phyloP scores from a whole-genome alignment of 2,329 filamentous ascomycete species.

The Sphaerulina populicola region DNA sequence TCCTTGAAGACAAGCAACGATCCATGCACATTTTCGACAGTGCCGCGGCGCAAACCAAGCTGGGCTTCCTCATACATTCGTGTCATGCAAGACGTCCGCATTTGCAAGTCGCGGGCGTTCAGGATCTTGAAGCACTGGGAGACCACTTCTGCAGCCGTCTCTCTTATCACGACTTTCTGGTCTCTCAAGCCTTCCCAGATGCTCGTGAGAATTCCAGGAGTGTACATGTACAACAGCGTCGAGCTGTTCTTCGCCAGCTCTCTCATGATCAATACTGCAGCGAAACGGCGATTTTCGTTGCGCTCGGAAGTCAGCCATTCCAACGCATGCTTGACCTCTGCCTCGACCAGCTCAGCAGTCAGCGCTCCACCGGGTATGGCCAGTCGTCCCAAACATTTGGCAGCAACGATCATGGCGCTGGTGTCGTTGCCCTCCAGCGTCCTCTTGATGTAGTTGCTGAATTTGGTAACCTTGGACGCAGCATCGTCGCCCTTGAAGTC shows the following conservation, averaged over 20 bases:
- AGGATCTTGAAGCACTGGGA: constrained; percentile 96
- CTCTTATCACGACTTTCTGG: constrained; percentile 79
- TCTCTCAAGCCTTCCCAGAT: constrained; percentile 94
- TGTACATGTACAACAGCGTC: constrained; percentile 90
- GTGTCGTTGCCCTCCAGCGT: constrained; percentile 87
- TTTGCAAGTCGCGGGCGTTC: constrained; percentile 77
- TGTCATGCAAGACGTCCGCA: constrained; percentile 79
- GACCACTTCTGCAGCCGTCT: constrained; percentile 84
- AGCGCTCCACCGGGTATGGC: constrained; percentile 87
- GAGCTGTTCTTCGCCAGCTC: constrained; percentile 89
- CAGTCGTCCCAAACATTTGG: constrained; percentile 78
- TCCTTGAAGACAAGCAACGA: constrained; percentile 88
- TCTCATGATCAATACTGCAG: constrained; percentile 79
- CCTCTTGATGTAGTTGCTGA: constrained; percentile 79
- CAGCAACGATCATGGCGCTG: constrained; percentile 80
- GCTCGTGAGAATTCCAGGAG: constrained; percentile 88
- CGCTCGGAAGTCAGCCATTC: constrained; percentile 96
- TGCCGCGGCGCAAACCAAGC: constrained; percentile 67
- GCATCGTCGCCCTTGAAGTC: constrained; percentile 94
- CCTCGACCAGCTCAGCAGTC: constrained; percentile 91
- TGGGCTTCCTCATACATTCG: constrained; percentile 84
- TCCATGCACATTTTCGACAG: constrained; percentile 85
- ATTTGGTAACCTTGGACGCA: constrained; percentile 86
- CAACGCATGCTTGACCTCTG: constrained; percentile 88
- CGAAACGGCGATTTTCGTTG: constrained; percentile 86